Conservation (phyloP, 352 stramenopile genomes). For the Phytophthora macrochlamydospora region DNA sequence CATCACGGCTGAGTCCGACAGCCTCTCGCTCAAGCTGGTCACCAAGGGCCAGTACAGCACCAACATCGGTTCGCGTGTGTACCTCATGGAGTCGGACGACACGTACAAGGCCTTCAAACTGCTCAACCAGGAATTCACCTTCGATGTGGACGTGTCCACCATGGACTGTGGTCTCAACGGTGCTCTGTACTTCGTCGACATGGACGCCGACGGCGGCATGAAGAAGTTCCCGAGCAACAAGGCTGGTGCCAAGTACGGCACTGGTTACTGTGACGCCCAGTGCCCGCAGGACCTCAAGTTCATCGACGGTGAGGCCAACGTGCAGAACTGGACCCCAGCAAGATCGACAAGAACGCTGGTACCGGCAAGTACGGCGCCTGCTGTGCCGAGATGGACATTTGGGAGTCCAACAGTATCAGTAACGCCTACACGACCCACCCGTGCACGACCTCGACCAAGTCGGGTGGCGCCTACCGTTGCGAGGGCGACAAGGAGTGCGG, state of each 20-base stretch:
- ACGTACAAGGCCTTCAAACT: slow-evolving; percentile 47
- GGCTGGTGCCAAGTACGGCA: slow-evolving; percentile 35
- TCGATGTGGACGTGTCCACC: slow-evolving; percentile 46
- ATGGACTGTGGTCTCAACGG: slow-evolving; percentile 46
- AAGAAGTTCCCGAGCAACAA: slow-evolving; percentile 25
- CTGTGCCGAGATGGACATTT: slow-evolving; percentile 51
- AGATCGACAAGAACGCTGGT: neutral
- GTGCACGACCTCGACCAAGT: slow-evolving; percentile 12
- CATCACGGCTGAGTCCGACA: slow-evolving; percentile 24
- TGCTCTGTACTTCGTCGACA: slow-evolving; percentile 54
- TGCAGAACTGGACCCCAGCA: neutral
- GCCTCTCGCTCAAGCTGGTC: slow-evolving; percentile 34
- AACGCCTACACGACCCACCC: slow-evolving; percentile 33
- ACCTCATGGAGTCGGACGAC: slow-evolving; percentile 26
- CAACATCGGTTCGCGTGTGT: slow-evolving; percentile 49
- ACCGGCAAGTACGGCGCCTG: slow-evolving; percentile 43
- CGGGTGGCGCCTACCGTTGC: neutral
- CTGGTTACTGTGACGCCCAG: slow-evolving; percentile 29
- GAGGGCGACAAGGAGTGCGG: neutral
- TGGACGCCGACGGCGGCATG: slow-evolving; percentile 43
- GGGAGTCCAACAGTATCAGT: slow-evolving; percentile 36
- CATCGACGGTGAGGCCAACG: slow-evolving; percentile 50
- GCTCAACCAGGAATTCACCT: slow-evolving; percentile 49
- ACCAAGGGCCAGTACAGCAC: slow-evolving; percentile 38
- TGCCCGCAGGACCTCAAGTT: slow-evolving; percentile 55